Evolutionary conservation across 164 flowering plant genomes (phyloP).

Genomic region (Hamamelis virginiana): DNA sequence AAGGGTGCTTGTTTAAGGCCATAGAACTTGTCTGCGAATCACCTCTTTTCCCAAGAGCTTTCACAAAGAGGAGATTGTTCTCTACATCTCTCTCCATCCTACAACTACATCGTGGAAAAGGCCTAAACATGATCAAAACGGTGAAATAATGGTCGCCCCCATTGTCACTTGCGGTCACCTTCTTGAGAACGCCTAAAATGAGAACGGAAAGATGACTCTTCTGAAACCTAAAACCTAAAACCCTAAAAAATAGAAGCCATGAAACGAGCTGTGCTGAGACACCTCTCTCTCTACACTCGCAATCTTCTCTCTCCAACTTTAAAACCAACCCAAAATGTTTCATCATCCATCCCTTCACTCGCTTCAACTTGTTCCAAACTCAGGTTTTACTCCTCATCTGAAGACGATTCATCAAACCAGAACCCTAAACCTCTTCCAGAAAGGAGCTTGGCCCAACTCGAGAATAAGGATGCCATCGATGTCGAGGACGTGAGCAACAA

Average conservation of each 20-base stretch:
- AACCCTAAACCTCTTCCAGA: slow-evolving; percentile 22
- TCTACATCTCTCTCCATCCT: too few relatives aligned
- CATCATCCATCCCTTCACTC: slow-evolving; percentile 11
- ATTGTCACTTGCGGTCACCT: too few relatives aligned
- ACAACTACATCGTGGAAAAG: too few relatives aligned
- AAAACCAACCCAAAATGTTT: slow-evolving; percentile 10
- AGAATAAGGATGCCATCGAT: not conserved
- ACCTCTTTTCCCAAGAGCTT: too few relatives aligned
- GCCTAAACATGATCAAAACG: too few relatives aligned
- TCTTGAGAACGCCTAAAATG: too few relatives aligned
- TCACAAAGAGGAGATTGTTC: too few relatives aligned
- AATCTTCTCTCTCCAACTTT: slow-evolving; percentile 12
- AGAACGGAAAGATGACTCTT: not conserved
- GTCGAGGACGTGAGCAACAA: slow-evolving; percentile 23
- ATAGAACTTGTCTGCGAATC: too few relatives aligned
- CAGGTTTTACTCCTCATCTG: slow-evolving; percentile 38
- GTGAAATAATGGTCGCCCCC: too few relatives aligned
- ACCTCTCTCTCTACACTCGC: slow-evolving; percentile 23
- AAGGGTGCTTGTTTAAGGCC: too few relatives aligned
- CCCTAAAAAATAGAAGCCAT: slow-evolving; percentile 25
- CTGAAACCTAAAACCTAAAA: slow-evolving; percentile 8
- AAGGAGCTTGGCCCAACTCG: not conserved
- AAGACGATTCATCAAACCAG: slow-evolving; percentile 20
- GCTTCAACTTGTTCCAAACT: slow-evolving; percentile 16
- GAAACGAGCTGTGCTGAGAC: slow-evolving; percentile 32